Percentiles rank a stretch among this genome's conserved stretches.
phyloP scores from a whole-genome alignment of 2,329 filamentous ascomycete genomes.

The Colletotrichum theobromicola region DNA sequence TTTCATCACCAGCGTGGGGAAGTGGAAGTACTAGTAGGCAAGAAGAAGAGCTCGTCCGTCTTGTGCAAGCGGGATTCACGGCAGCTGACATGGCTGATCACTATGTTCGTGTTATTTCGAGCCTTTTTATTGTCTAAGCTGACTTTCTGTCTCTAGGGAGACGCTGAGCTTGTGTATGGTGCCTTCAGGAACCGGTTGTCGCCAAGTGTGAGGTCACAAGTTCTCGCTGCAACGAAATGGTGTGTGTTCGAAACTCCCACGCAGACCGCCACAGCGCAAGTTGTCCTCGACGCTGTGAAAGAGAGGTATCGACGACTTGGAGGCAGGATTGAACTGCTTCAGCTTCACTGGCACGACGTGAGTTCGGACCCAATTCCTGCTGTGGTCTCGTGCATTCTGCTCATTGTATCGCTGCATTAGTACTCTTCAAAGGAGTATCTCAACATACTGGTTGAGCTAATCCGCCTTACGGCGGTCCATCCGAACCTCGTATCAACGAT shows the following conservation, averaged over 20 bases:
- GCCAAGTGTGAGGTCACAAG: conserved; percentile 13
- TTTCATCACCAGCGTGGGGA: conserved; percentile 35
- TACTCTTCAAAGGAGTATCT: background rate
- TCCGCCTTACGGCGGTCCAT: background rate
- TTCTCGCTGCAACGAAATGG: conserved; percentile 40
- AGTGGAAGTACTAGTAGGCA: conserved; percentile 24
- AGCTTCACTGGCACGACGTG: conserved; percentile 42
- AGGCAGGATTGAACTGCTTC: conserved; percentile 36
- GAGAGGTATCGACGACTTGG: conserved; percentile 36
- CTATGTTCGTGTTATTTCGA: conserved; percentile 29
- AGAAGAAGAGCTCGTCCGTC: conserved; percentile 28
- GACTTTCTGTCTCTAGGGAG: conserved; percentile 26
- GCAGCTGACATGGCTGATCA: conserved; percentile 41
- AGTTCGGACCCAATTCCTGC: conserved; percentile 7
- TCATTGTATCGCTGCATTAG: background rate
- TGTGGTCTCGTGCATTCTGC: background rate
- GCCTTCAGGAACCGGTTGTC: conserved; percentile 32
- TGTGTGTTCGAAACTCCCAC: conserved; percentile 34
- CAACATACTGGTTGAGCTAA: background rate
- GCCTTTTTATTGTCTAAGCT: background rate
- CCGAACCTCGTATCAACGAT: conserved; percentile 1
- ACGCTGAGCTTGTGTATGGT: conserved; percentile 38
- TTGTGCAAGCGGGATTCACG: conserved; percentile 29
- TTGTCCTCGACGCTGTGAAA: conserved; percentile 31
- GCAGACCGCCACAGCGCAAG: conserved; percentile 28